Evolutionary conservation across 2,329 filamentous ascomycete species (phyloP), one percentile per base, ranked within the genome.

Genomic region (Claviceps africana): DNA sequence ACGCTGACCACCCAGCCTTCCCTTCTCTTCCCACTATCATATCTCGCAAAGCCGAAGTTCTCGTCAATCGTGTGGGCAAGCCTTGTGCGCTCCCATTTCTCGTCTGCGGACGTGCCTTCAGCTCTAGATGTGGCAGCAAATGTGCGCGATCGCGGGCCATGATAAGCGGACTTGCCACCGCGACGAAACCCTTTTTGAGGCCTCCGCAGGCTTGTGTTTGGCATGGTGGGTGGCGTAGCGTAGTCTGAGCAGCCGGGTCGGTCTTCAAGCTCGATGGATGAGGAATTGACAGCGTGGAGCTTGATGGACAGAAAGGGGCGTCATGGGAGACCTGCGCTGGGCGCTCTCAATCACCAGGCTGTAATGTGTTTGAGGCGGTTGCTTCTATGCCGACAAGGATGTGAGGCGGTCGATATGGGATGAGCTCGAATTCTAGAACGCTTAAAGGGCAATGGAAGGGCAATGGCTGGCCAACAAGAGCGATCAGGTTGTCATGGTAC

Each of bases 1-100:
- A 97, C 87, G 64, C 97, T 98, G 60, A 91, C 88, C 4, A 98
- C 79, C 93, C 93, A 98, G 57, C 94, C 90, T 48, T 86, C 79
- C 64, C 83, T 86, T 60, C 73, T 76, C 70, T 85, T 88, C 64
- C 86, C 93, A 33, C 87, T 83, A 58, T 98, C 94, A 65, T 90
- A 96, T 49, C 91, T 85, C 35, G 83, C 77, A 67, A 98, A 98
- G 51, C 93, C 94, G 82, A 97, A 93, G 56, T 79, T 78, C 72
- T 97, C 93, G 72, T 98, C 94, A 65, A 98, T 96, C 62, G 77
- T 80, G 70, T 95, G 82, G 33, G 88, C 88, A 50, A 95, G 79
- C 52, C 82, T 82, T 47, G 83, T 85, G 39, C 88, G 83, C 70
- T 98, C 90, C 70, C 88, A 82, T 68, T 88, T 94, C 69, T 98